Evolutionary conservation across 2,329 filamentous ascomycete genomes (phyloP), one percentile per base, ranked within the genome.

Genomic region (Alternaria metachromatica): DNA sequence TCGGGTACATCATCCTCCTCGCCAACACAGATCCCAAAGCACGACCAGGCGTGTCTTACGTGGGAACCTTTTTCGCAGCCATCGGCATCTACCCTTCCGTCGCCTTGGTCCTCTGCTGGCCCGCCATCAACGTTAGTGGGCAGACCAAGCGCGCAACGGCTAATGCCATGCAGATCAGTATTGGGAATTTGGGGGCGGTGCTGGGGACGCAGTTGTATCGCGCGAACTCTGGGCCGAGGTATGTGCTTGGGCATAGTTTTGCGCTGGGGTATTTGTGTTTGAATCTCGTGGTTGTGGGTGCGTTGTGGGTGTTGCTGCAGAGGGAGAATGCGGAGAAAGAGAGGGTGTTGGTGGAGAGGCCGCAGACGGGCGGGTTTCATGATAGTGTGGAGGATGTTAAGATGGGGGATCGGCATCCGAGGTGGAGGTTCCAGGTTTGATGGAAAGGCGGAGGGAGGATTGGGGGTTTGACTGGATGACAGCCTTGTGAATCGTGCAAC

Each of bases 121-220:
- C 87, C 2, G 76, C 81, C 10, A 87, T 87, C 75, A 87, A 87
- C 62, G 73, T 87, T 1, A 82, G 83, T 0, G 86, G 85, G 1
- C 82, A 84, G 60, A 86, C 84, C 66, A 87, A 87, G 72, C 82
- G 83, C 46, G 81, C 85, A 5, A 82, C 84, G 28, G 81, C 82
- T 2, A 82, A 84, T 12, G 82, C 81, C 1, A 81, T 85, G 66
- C 84, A 86, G 70, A 82, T 87, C 37, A 81, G 78, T 0, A 76
- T 87, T 23, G 85, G 85, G 0, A 86, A 86, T 37, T 60, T 84
- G 77, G 79, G 78, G 6, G 78, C 72, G n/a, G 79, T 80, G 4
- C 44, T 80, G 8, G 79, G 79, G 5, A 80, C 78, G 15, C 79
- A 80, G 67, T 59, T 80, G 13, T 80, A 80, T 51, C 66, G 79